phyloP scores from a whole-genome alignment of 2,329 filamentous ascomycete genomes.

The Sarocladium oryzae region DNA sequence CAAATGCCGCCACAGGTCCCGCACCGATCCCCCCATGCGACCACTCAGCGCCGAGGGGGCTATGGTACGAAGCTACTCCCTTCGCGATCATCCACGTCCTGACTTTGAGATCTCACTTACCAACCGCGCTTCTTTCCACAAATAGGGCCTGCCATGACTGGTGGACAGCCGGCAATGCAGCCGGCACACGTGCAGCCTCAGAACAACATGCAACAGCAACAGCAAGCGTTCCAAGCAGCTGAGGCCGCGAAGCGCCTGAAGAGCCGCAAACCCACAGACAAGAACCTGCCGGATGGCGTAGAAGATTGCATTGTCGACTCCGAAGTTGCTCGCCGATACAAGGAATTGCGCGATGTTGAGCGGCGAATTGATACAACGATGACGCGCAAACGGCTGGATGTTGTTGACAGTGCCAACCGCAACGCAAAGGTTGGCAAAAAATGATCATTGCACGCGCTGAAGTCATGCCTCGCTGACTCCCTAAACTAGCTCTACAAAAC shows the following conservation, averaged over 20 bases:
- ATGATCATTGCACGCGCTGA: not conserved
- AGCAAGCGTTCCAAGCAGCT: slow-evolving; percentile 40
- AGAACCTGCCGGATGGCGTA: slow-evolving; percentile 85
- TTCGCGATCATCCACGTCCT: slow-evolving; percentile 6
- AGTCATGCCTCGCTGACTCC: not conserved
- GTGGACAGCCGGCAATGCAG: slow-evolving; percentile 7
- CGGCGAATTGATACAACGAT: slow-evolving; percentile 84
- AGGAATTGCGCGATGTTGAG: slow-evolving; percentile 78
- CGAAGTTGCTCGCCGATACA: slow-evolving; percentile 76
- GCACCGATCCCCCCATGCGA: slow-evolving; percentile 41
- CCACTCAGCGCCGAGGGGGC: slow-evolving; percentile 44
- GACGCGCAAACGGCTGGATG: slow-evolving; percentile 88
- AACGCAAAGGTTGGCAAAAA: slow-evolving; percentile 55
- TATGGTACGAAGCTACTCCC: slow-evolving; percentile 36
- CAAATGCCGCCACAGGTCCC: slow-evolving; percentile 41
- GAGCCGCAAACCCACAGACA: slow-evolving; percentile 86
- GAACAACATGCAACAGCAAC: slow-evolving; percentile 38
- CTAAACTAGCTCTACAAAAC: slow-evolving; percentile 63
- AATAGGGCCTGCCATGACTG: slow-evolving; percentile 9
- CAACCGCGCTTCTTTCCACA: slow-evolving; percentile 9
- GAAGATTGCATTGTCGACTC: slow-evolving; percentile 71
- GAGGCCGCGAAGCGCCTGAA: slow-evolving; percentile 63
- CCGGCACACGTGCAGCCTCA: slow-evolving; percentile 41
- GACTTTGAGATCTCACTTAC: slow-evolving; percentile 1
- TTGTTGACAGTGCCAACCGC: slow-evolving; percentile 72